Evolutionary conservation across 2,329 filamentous ascomycete genomes (phyloP), one percentile per base, ranked within the genome.

Genomic region (Pseudocercospora eumusae): DNA sequence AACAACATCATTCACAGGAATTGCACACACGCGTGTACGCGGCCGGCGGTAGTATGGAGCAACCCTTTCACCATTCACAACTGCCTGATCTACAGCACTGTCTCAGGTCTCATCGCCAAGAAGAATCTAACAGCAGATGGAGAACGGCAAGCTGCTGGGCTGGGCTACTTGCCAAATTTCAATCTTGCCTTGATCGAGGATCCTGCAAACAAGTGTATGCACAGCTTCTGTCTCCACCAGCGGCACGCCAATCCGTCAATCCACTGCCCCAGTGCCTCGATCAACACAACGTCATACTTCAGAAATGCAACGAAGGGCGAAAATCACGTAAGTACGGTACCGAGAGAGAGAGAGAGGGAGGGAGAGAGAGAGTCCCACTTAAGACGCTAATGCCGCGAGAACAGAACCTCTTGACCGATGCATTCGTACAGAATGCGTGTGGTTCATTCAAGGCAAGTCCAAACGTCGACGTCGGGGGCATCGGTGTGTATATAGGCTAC

Each of bases 401-500:
- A 23, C 45, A 50, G 45, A 52, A 56, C 13, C 40, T 53, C 31
- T 7, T 59, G 2, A 50, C 52, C 23, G 33, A 28, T 6, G 50
- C 10, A 4, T 59, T 63, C 23, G 13, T 59, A 0, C 31, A 63
- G 23, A 49, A 36, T 15, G 61, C 57, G 28, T 63, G 61, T 56
- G 31, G 50, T n/a, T 56, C 23, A 7, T 59, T 56, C 28, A 53
- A 53, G 27, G 56, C 53, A 13, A 54, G 31, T 36, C 61, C 61
- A 13, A 63, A 63, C 21, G 28, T 57, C 9, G 61, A 63, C 25
- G 56, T 63, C 20, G 61, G 61, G 3, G 61, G 61, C 18, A 50
- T 63, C 15, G 61, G 61, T 3, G 62, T 63, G 7, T 65, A 61
- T 21, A 57, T 63, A 4, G 55, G 61, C 21, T 65, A 65, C 40